A percentile compares a stretch with the other conserved stretches of the same genome.
Conservation (phyloP, 2,329 filamentous ascomycete species). For the Spiromastix sp. region DNA sequence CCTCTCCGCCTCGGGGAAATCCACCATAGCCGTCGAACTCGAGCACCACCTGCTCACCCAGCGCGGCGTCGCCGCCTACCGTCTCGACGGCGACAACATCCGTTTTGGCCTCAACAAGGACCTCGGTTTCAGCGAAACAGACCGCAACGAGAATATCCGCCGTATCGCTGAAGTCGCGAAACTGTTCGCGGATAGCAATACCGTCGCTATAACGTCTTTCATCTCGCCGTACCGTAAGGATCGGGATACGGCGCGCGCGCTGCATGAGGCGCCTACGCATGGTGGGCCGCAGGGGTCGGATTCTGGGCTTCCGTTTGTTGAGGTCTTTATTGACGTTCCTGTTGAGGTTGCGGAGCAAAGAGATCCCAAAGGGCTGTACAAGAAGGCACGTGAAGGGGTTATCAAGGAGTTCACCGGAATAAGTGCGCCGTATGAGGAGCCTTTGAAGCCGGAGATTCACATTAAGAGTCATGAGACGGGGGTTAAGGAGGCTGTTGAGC, state of each 20-base stretch:
- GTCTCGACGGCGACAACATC: constrained; percentile 95
- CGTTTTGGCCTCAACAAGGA: constrained; percentile 98
- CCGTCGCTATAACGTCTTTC: constrained; percentile 87
- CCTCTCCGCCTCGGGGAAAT: constrained; percentile 92
- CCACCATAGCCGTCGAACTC: constrained; percentile 88
- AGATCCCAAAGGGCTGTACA: constrained; percentile 95
- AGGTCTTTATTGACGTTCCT: constrained; percentile 87
- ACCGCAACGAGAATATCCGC: constrained; percentile 96
- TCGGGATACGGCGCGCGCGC: constrained; percentile 65
- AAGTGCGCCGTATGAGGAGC: constrained; percentile 88
- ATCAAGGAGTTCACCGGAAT: constrained; percentile 98
- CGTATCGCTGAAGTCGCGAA: constrained; percentile 95
- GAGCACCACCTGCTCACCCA: constrained; percentile 77
- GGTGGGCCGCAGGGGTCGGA: constrained; percentile 51
- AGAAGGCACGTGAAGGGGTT: constrained; percentile 85
- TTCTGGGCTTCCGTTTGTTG: constrained; percentile 69
- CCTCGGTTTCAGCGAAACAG: constrained; percentile 83
- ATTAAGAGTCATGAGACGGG: constrained; percentile 72
- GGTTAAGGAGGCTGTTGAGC: constrained; percentile 77
- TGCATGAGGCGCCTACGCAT: constrained; percentile 57
- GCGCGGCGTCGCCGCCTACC: constrained; percentile 75
- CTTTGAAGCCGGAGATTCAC: constrained; percentile 73
- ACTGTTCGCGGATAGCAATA: constrained; percentile 84
- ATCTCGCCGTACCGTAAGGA: constrained; percentile 92
- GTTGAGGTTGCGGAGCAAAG: constrained; percentile 87